Evolutionary conservation across 2,329 filamentous ascomycete genomes (phyloP), one percentile per base, ranked within the genome.

Genomic region (Exophiala alcalophila): DNA sequence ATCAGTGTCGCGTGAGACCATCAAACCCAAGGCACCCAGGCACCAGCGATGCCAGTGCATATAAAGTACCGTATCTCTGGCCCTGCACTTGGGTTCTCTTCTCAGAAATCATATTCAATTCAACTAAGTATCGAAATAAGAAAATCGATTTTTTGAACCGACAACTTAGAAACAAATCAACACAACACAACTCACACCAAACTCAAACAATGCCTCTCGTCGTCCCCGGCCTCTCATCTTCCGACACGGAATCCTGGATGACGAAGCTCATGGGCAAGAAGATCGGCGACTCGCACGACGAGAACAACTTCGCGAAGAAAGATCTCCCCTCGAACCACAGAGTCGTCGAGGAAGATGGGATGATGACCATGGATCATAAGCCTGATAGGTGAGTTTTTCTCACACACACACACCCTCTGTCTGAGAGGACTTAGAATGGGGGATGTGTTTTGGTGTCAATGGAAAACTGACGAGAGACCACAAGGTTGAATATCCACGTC

Each of bases 261-360:
- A 60, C 56, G 31, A 71, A 71, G 55, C 59, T 73, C 21, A 59
- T 67, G 32, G 69, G 70, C 37, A 72, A 72, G 61, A 70, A 63
- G 38, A 59, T 72, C 27, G 61, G 61, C 25, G 65, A 70, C 1
- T 32, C 29, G 11, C 30, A 20, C 37, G 32, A 29, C 19, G 19
- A 47, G 6, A 50, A 70, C 65, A 62, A 59, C 1, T 73, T 73
- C 38, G 64, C 69, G 15, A 71, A 68, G 54, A 64, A 63, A 40
- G 70, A 72, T 29, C 61, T 73, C 3, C 70, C 70, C 1, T 38
- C 67, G 33, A 50, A 59, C 12, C 68, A 72, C 49, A 65, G 70
- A 3, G 61, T 73, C 10, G 39, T 72, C 20, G 63, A 64, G 40
- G 67, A 63, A 0, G 47, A 44, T 14, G 55, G 60, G 6, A 59